Conservation (phyloP, 108 stramenopile species). For the Cyclotella cryptica region DNA sequence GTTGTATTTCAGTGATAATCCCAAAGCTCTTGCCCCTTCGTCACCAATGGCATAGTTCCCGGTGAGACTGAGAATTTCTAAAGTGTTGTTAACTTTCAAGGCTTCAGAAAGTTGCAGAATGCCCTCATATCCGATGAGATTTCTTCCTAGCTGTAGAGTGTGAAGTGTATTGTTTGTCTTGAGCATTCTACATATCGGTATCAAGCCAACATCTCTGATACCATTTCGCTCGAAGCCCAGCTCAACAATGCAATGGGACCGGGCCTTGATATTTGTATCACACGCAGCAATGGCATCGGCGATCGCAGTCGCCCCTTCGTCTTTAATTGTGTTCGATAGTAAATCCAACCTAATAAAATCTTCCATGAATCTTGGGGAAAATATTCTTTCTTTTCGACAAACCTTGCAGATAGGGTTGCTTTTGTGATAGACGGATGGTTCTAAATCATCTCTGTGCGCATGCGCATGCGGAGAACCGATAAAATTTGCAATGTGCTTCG, state of each 20-base stretch:
- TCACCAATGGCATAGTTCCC: constrained; percentile 29
- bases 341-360: constrained; percentile 25
- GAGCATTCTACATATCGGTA: constrained; percentile 20
- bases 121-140: constrained; percentile 13
- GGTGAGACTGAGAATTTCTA: constrained; percentile 22
- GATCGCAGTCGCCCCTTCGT: constrained; percentile 23
- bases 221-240: constrained; percentile 30
- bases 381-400: neutral
- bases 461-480: neutral
- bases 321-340: constrained; percentile 20
- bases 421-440: neutral
- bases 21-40: constrained; percentile 14
- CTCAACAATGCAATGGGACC: constrained; percentile 13
- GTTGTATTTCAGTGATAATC: constrained; percentile 9
- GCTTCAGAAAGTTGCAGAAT: constrained; percentile 12
- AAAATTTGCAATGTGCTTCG: constrained; percentile 19
- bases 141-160: constrained; percentile 28
- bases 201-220: constrained; percentile 23
- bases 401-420: neutral
- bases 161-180: constrained; percentile 16
- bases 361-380: neutral
- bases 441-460: neutral
- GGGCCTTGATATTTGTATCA: neutral
- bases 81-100: constrained; percentile 22
- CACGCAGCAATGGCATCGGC: constrained; percentile 19